Evolutionary conservation across 1,284 basidiomycete genomes (phyloP).

Genomic region (Ceratorhiza oryzae-sativae): DNA sequence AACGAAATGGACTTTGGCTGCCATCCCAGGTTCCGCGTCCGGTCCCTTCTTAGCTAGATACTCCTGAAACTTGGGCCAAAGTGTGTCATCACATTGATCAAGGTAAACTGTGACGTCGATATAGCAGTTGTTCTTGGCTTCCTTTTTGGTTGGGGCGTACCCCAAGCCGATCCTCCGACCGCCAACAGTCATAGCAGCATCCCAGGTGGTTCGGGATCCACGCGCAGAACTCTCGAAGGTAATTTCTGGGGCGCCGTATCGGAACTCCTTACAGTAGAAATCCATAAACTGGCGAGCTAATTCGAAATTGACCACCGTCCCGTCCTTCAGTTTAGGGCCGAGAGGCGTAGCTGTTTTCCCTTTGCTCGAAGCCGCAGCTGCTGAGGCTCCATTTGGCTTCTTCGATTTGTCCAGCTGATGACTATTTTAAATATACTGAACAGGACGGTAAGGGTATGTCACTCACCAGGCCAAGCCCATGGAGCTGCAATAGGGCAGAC

Average conservation of each 20-base stretch:
- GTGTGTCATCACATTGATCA: slow-evolving; percentile 77
- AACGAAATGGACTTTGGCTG: slow-evolving; percentile 74
- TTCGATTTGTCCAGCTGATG: slow-evolving; percentile 38
- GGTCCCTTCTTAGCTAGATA: slow-evolving; percentile 63
- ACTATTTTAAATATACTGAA: not conserved
- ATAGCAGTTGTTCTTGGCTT: slow-evolving; percentile 76
- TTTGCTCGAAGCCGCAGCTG: not conserved
- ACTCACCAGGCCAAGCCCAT: slow-evolving; percentile 63
- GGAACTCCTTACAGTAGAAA: slow-evolving; percentile 87
- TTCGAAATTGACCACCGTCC: slow-evolving; percentile 71
- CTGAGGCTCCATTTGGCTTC: slow-evolving; percentile 3
- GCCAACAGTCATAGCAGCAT: slow-evolving; percentile 82
- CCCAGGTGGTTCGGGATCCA: slow-evolving; percentile 62
- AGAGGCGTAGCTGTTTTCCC: slow-evolving; percentile 43
- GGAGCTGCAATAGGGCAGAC: slow-evolving; percentile 73
- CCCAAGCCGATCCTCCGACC: slow-evolving; percentile 85
- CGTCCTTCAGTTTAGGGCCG: slow-evolving; percentile 66
- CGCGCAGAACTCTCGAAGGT: slow-evolving; percentile 56
- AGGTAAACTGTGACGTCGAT: slow-evolving; percentile 89
- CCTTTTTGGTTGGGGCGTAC: slow-evolving; percentile 74
- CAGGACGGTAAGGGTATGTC: not conserved
- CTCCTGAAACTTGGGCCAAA: slow-evolving; percentile 77
- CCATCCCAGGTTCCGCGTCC: slow-evolving; percentile 68
- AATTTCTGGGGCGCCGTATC: slow-evolving; percentile 83
- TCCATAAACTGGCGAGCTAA: slow-evolving; percentile 92